Evolutionary conservation across 192 early-diverging fungal species (phyloP).

Genomic region (Funneliformis geosporum): DNA sequence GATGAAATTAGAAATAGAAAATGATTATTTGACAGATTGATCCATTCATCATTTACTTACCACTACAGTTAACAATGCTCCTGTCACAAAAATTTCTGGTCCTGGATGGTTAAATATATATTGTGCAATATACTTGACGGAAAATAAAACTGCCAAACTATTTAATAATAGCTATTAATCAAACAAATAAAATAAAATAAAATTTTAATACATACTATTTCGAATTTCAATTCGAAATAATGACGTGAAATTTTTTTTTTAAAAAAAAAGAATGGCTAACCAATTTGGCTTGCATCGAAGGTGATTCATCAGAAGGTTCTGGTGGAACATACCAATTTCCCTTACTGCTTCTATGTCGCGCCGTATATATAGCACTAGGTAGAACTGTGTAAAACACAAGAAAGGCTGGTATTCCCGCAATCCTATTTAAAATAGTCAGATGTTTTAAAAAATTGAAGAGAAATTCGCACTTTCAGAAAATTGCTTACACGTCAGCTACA

Average conservation of each 20-base stretch:
- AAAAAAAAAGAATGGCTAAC: too few species aligned
- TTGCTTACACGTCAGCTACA: conserved; percentile 15
- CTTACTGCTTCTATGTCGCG: conserved; percentile 21
- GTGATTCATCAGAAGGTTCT: conserved; percentile 24
- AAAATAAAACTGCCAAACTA: conserved; percentile 31
- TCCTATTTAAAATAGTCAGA: conserved; percentile 2
- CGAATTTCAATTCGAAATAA: background rate
- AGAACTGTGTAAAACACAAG: conserved; percentile 29
- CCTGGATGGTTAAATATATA: conserved; percentile 28
- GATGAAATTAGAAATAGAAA: background rate
- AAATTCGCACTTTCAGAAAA: background rate
- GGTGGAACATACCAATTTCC: conserved; percentile 33
- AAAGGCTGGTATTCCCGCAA: conserved; percentile 28
- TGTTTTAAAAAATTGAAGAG: background rate
- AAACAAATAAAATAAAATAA: background rate
- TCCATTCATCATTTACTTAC: background rate
- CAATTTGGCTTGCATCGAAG: conserved; percentile 30
- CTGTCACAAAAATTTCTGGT: conserved; percentile 32
- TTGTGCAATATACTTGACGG: conserved; percentile 32
- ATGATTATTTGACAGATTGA: background rate
- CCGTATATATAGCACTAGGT: conserved; percentile 27
- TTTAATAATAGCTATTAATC: conserved; percentile 20
- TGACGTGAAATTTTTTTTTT: too few species aligned
- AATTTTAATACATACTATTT: background rate
- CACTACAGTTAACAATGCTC: conserved; percentile 29